Evolutionary conservation across 306 rosid genomes (phyloP), one percentile per base, ranked within the genome.

Genomic region (Lathyrus oleraceus): DNA sequence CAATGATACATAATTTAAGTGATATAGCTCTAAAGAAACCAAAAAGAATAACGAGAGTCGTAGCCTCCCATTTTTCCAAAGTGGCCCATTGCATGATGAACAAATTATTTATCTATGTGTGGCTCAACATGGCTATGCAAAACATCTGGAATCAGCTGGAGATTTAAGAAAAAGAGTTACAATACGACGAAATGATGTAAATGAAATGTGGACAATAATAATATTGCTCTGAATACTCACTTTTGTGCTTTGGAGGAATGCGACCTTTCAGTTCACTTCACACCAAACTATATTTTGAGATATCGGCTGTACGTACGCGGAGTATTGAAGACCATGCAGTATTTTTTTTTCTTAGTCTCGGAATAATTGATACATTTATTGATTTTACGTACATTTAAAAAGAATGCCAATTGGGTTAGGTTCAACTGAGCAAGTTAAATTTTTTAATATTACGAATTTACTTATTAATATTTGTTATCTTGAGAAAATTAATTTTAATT

Each of bases 131-230:
- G 35, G 23, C 56, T n/a, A 32, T 45, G 66, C 6, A 10, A 8
- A 4, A 2, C 58, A 76, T 60, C 79, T 77, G 61, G 78, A 61
- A 62, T 68, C 2, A 47, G 57, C 59, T 69, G 77, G 77, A 25
- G 4, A n/a, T n/a, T n/a, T n/a, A n/a, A n/a, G n/a, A n/a, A n/a
- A 25, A 44, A 47, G 43, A 36, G 59, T 21, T 60, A 28, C 40
- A 15, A 69, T 56, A 44, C 15, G 38, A 67, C 19, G 27, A 73
- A 19, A 16, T 53, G 65, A 40, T 80, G 42, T 69, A 65, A 77
- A 74, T 42, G 71, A 69, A 43, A 69, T 57, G 59, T 47, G 77
- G 65, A 65, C 3, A 30, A 40, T 57, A 59, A 52, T 65, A 47
- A 28, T 67, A 40, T 12, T 16, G 3, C 10, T 40, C 66, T 32